These are phyloP conservation scores for Xylona heveae DNA, from an alignment of 495 filamentous ascomycete genomes.

Conservation along the genomic window DNA sequence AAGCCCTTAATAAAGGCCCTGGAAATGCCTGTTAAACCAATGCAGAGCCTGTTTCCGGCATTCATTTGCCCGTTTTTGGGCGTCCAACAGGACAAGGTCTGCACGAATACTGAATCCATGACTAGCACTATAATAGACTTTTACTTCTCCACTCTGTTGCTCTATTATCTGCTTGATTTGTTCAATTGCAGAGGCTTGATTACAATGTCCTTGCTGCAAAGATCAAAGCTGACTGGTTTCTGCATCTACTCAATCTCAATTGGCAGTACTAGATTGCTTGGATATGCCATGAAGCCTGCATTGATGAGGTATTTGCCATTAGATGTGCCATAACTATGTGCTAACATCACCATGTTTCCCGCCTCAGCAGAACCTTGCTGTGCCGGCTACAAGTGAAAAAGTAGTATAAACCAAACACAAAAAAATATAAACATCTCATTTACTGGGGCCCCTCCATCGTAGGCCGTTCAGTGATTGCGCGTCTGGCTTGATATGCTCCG, in stretches of 20 bases:
- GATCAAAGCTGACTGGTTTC: constrained; percentile 30
- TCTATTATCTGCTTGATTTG: constrained; percentile 22
- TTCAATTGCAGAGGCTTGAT: constrained; percentile 19
- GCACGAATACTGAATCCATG: constrained; percentile 1
- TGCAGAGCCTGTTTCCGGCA: not conserved
- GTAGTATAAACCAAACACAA: too few relatives aligned
- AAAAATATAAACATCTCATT: too few relatives aligned
- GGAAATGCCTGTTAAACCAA: not conserved
- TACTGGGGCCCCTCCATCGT: too few relatives aligned
- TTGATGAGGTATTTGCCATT: constrained; percentile 19
- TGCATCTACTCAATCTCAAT: constrained; percentile 28
- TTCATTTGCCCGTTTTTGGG: not conserved
- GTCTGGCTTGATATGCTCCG: too few relatives aligned
- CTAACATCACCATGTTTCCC: constrained; percentile 18
- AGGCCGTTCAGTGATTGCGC: too few relatives aligned
- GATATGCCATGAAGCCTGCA: constrained; percentile 32
- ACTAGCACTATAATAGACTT: constrained; percentile 1
- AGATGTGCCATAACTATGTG: constrained; percentile 2
- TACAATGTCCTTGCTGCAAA: constrained; percentile 28
- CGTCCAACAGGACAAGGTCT: not conserved
- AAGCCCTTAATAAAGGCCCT: too few relatives aligned
- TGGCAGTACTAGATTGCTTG: constrained; percentile 27
- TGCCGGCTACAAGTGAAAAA: constrained; percentile 21
- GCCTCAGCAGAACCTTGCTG: constrained; percentile 39
- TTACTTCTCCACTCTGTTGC: constrained; percentile 13